These are phyloP conservation scores for Aphanomyces euteiches DNA, from an alignment of 352 stramenopile species.

Conservation along the genomic window DNA sequence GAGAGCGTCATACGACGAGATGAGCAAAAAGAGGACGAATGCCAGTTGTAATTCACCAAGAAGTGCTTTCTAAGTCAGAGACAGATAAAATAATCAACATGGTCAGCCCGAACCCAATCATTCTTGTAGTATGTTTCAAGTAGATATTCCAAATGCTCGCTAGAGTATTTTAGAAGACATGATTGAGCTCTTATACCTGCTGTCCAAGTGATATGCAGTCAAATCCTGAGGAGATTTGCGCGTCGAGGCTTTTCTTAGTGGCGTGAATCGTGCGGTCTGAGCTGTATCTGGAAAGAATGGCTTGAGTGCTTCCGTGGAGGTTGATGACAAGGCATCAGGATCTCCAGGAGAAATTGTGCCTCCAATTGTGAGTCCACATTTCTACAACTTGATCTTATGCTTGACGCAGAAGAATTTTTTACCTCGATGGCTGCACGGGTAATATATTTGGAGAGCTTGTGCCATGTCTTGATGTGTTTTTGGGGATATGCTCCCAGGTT, in stretches of 20 bases:
- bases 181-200: conserved; percentile 44
- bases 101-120: conserved; percentile 2
- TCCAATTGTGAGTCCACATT: conserved; percentile 60
- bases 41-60: conserved; percentile 92
- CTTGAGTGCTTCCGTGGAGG: conserved; percentile 36
- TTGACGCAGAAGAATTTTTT: conserved; percentile 5
- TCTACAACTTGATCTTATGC: conserved; percentile 35
- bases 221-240: conserved; percentile 42
- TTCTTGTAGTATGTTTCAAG: neutral
- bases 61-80: conserved; percentile 67
- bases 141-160: conserved; percentile 22
- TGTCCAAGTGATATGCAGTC: conserved; percentile 76
- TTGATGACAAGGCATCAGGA: conserved; percentile 43
- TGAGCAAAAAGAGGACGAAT: conserved; percentile 90
- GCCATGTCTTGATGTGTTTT: conserved; percentile 70
- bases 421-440: conserved; percentile 59
- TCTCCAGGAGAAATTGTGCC: conserved; percentile 64
- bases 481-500: conserved; percentile 74
- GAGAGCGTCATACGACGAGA: conserved; percentile 90
- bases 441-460: conserved; percentile 65
- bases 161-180: conserved; percentile 1
- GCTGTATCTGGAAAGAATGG: conserved; percentile 73
- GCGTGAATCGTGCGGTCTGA: conserved; percentile 68
- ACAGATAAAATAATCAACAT: conserved; percentile 33
- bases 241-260: conserved; percentile 41